Percentiles rank a stretch among this genome's conserved stretches.
These are phyloP conservation scores for Coniochaeta sp. DNA, from an alignment of 2,329 filamentous ascomycete species.

Conservation along the genomic window DNA sequence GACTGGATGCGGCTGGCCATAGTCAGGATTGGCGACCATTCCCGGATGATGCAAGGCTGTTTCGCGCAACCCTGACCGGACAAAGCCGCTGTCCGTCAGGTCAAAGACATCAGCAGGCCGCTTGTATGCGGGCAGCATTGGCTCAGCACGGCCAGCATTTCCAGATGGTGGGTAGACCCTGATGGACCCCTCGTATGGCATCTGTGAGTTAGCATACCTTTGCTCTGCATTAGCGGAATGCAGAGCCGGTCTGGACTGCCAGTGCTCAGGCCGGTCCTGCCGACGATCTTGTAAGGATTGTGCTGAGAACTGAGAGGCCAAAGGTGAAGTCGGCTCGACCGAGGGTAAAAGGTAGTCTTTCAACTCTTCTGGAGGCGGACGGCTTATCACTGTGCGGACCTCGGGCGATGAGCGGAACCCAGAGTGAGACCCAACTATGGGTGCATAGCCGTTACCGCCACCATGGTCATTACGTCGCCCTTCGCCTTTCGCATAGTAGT, in stretches of 20 bases:
- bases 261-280: neutral
- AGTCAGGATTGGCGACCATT: neutral
- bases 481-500: neutral
- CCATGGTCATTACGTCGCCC: neutral
- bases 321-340: constrained; percentile 35
- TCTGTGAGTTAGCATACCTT: neutral
- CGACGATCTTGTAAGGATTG: constrained; percentile 5
- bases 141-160: neutral
- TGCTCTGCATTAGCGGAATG: neutral
- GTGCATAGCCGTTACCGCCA: constrained; percentile 6
- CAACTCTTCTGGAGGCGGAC: constrained; percentile 18
- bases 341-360: constrained; percentile 40
- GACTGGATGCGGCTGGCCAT: neutral
- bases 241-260: constrained; percentile 3
- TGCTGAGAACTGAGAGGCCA: constrained; percentile 8
- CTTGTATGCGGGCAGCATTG: neutral
- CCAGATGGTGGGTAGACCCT: neutral
- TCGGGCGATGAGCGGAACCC: constrained; percentile 7
- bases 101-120: too few relatives aligned
- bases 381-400: constrained; percentile 12
- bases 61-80: neutral
- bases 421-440: constrained; percentile 13
- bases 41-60: neutral
- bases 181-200: neutral
- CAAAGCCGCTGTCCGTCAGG: neutral